phyloP scores from a whole-genome alignment of 768 basidiomycete species.

The Boletus tomentosulus region DNA sequence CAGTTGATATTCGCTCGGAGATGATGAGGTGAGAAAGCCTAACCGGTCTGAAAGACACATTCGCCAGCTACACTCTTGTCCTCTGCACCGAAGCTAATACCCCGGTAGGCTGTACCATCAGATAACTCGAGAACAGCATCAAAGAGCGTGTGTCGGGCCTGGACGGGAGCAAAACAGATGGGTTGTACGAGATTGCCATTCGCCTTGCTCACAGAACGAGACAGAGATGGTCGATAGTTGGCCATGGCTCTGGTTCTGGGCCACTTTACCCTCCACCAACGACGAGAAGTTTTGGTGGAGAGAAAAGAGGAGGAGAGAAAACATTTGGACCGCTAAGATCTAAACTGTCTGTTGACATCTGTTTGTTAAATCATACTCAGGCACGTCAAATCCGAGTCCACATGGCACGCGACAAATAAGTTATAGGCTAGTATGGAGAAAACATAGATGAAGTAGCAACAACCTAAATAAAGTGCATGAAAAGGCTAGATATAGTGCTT shows the following conservation, averaged over 20 bases:
- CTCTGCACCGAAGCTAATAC: slow-evolving; percentile 91
- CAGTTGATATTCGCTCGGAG: slow-evolving; percentile 13
- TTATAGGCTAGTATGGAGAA: neutral
- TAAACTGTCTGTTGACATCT: slow-evolving; percentile 20
- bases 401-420: neutral
- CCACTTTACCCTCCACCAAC: slow-evolving; percentile 49
- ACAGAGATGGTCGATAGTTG: slow-evolving; percentile 39
- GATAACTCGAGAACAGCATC: slow-evolving; percentile 84
- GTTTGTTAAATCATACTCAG: slow-evolving; percentile 13
- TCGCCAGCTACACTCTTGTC: slow-evolving; percentile 91
- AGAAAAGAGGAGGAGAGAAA: slow-evolving; percentile 38
- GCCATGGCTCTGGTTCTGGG: slow-evolving; percentile 22
- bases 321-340: slow-evolving; percentile 6
- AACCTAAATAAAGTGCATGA: neutral
- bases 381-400: neutral
- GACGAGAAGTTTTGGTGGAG: slow-evolving; percentile 43
- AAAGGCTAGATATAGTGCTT: neutral
- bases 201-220: slow-evolving; percentile 40
- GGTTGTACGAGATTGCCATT: slow-evolving; percentile 34
- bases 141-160: slow-evolving; percentile 18
- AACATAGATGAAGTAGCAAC: neutral
- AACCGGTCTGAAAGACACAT: slow-evolving; percentile 99
- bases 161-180: slow-evolving; percentile 31
- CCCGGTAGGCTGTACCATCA: slow-evolving; percentile 85
- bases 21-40: slow-evolving; percentile 27